Conservation (phyloP, 2,329 filamentous ascomycete species). For the Ophiostoma fasciatum region DNA sequence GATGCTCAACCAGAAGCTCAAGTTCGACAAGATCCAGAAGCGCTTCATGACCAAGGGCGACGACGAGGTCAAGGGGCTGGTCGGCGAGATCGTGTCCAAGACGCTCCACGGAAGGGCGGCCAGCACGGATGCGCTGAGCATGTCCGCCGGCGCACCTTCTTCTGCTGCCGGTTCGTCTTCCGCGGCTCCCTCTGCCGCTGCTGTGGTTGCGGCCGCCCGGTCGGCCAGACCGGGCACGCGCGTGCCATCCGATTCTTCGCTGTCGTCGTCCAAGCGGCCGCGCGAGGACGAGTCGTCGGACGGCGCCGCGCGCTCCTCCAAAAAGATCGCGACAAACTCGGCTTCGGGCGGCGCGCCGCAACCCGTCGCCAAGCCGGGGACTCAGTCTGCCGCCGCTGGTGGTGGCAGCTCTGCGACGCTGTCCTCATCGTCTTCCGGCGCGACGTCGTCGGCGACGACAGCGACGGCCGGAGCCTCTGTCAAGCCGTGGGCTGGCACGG, state of each 20-base stretch:
- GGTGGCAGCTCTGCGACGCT: too few relatives aligned
- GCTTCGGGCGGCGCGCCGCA: constrained; percentile 13
- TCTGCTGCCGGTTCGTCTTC: constrained; percentile 2
- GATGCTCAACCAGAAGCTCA: constrained; percentile 44
- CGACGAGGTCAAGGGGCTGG: constrained; percentile 45
- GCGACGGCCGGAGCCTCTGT: constrained; percentile 10
- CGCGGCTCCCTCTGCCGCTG: constrained; percentile 2
- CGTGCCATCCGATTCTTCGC: constrained; percentile 13
- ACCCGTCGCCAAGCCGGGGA: constrained; percentile 6
- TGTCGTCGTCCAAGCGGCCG: constrained; percentile 19
- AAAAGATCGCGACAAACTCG: constrained; percentile 23
- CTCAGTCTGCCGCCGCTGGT: background rate
- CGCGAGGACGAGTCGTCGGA: constrained; percentile 29
- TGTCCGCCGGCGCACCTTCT: background rate
- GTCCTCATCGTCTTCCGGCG: too few relatives aligned
- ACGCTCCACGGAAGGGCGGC: constrained; percentile 24
- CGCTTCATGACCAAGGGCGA: constrained; percentile 51
- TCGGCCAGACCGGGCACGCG: constrained; percentile 10
- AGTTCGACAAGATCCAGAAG: constrained; percentile 49
- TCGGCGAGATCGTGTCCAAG: constrained; percentile 31
- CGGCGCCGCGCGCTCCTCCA: constrained; percentile 20
- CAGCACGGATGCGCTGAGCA: background rate
- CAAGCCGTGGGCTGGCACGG: constrained; percentile 17
- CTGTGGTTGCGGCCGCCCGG: background rate
- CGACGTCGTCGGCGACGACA: too few relatives aligned